These are phyloP conservation scores for Leccinum solheimii DNA, from an alignment of 1,284 basidiomycete species.

Conservation along the genomic window DNA sequence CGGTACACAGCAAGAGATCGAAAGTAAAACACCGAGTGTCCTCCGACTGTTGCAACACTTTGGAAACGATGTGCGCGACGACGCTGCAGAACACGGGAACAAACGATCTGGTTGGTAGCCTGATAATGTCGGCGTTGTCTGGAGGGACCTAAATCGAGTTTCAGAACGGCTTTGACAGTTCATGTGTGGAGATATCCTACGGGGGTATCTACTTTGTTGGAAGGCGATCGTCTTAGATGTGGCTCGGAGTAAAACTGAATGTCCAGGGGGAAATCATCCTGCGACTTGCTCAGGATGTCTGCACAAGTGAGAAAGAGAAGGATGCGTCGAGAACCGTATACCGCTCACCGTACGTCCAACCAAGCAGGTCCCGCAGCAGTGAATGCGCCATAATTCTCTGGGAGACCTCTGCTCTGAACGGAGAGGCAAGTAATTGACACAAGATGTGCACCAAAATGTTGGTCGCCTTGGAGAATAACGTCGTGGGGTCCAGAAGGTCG, in stretches of 20 bases:
- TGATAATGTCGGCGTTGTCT: conserved; percentile 36
- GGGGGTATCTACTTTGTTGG: conserved; percentile 28
- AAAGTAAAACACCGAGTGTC: conserved; percentile 49
- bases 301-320: conserved; percentile 7
- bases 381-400: conserved; percentile 46
- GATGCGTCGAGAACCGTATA: neutral
- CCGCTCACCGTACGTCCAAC: conserved; percentile 44
- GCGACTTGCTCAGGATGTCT: conserved; percentile 40
- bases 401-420: conserved; percentile 34
- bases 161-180: conserved; percentile 19
- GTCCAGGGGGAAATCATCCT: conserved; percentile 37
- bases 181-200: conserved; percentile 21
- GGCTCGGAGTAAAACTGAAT: conserved; percentile 32
- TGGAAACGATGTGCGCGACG: conserved; percentile 45
- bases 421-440: conserved; percentile 41
- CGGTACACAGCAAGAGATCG: conserved; percentile 44
- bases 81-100: conserved; percentile 48
- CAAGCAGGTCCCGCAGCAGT: conserved; percentile 48
- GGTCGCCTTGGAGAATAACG: conserved; percentile 40
- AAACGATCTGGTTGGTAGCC: conserved; percentile 39
- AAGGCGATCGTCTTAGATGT: conserved; percentile 19
- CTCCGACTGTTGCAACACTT: conserved; percentile 41
- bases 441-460: conserved; percentile 39
- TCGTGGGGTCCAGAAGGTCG: conserved; percentile 41
- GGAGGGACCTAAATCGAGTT: conserved; percentile 23